Base-by-base conservation (phyloP, 441 rosid species). In the Gossypium schwendimanii region DNA sequence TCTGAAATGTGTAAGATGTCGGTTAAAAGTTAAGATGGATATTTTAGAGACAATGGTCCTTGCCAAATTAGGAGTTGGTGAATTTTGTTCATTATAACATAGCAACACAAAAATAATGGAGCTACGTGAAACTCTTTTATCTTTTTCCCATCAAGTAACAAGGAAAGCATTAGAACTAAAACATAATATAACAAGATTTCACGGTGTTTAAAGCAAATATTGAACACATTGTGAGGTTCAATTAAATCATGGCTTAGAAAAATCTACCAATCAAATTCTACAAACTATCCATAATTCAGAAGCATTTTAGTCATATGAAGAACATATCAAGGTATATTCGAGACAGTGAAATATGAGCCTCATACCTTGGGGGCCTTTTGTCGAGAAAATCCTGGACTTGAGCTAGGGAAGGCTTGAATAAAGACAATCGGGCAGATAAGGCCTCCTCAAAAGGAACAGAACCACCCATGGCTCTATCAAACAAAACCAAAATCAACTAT, bases 401-500 rank as follows among this genome's bases (percentile, higher is more conserved):
- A 2, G 88, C 80, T 54, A 86, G 80, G 70, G 97, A 91, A 76
- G 99, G 99, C 72, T 86, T 89, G 88, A 89, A 92, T 60, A 95
- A 79, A 62, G 94, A 81, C 58, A 95, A 83, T 81, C 97, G 85
- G 26, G 96, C 95, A 78, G 97, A 91, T 81, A 95, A 79, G 71
- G 98, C 97, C 73, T 89, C 93, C 86, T 95, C 96, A 50, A 95
- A 95, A 75, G 96, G 92, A 82, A 91, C 95, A 63, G 97, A 93
- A 70, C 99, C 99, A 49, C 93, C 91, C 99, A 95, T 95, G 62
- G 99, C 99, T 79, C 99, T 95, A 52, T 12, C 49, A 79, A 63
- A 14, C 73, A 67, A 72, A 74, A 11, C 7, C 14, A 17, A 61
- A 52, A 76, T 67, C 63, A 80, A 66, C 8, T 62, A 49, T 39